Evolutionary conservation across 169 alveolate genomes (phyloP), one percentile per base, ranked within the genome.

Genomic region (Amoebophrya sp.): DNA sequence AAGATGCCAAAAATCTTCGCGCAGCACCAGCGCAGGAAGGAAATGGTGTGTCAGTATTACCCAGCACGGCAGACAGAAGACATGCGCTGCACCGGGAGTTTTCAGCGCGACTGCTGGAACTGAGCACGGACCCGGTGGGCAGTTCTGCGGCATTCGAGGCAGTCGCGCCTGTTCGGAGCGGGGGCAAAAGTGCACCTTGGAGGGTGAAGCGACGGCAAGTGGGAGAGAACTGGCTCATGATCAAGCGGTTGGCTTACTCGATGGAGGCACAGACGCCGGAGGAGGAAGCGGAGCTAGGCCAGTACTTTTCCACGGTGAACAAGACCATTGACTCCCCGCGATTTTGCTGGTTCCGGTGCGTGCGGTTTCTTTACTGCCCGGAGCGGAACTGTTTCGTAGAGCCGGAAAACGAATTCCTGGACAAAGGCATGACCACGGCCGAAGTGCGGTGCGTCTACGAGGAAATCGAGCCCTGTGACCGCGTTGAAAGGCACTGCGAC

Each of bases 271-370:
- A 12, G 83, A 66, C 83, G 35, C 35, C 32, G 38, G 83, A 66
- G 32, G 83, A 66, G 10, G 32, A 25, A 25, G 83, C 2, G 83
- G 83, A 66, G 35, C 29, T 66, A 2, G 54, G 12, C 12, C 83
- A 66, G 32, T 66, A 66, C 83, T 66, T 66, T 25, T 66, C 83
- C 83, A 66, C 83, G 35, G 83, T 66, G 83, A 66, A 66, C 35
- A 66, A 66, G 83, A 25, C 29, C 35, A 66, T 66, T 25, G 54
- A 41, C 54, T 41, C 54, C 23, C 54, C 54, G 54, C 54, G 54
- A 12, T 41, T 41, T 41, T 41, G 2, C 54, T 25, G 83, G 35
- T 66, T 66, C 18, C 83, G 83, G 7, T 66, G 83, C 35, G 35
- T 66, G 7, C 29, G 29, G 35, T 66, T 25, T 25, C 35, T 66